Base-by-base conservation (phyloP, 805 yeast species). In the Starmerella lactis-condensi region DNA sequence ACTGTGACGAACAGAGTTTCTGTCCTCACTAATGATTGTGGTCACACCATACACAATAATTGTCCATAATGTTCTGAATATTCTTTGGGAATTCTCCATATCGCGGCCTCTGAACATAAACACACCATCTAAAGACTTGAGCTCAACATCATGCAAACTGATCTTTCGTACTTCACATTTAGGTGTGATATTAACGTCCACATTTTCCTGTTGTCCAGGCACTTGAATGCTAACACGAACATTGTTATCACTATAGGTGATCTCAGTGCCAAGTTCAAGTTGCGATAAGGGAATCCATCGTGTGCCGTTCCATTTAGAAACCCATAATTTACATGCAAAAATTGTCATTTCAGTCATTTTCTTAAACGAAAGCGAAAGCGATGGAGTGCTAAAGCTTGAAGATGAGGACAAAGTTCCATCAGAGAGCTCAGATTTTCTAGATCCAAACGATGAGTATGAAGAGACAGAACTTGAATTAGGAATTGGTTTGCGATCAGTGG, bases 271-370 rank as follows among this genome's bases (percentile, higher is more conserved):
- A 15, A 45, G 35, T 38, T 44, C 48, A 15, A 30, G 40, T 29
- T 45, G 50, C 6, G 46, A 42, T 11, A 45, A 33, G 10, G 50
- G 50, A 7, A 35, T 36, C 50, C 50, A 45, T 10, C 38, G 33
- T 18, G 34, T 29, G 12, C 23, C 28, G 2, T 30, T 29, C 50
- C 50, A 45, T 8, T 34, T 34, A 8, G 50, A 45, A 3, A 43
- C 43, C 50, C 50, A 45, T 29, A 45, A 25, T 18, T 32, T 29
- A 4, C 40, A 40, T 5, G 32, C 19, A 32, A 37, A 43, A 24
- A 43, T 28, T 11, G 29, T 17, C 16, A 38, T 18, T 5, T 34
- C 37, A 23, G 28, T 6, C 16, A 31, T 20, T 12, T 22, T 12
- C 22, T 30, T 24, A 16, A 21, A 11, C 6, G 20, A 5, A 12